Conservation (phyloP, 306 rosid genomes). For the Casuarina glauca region DNA sequence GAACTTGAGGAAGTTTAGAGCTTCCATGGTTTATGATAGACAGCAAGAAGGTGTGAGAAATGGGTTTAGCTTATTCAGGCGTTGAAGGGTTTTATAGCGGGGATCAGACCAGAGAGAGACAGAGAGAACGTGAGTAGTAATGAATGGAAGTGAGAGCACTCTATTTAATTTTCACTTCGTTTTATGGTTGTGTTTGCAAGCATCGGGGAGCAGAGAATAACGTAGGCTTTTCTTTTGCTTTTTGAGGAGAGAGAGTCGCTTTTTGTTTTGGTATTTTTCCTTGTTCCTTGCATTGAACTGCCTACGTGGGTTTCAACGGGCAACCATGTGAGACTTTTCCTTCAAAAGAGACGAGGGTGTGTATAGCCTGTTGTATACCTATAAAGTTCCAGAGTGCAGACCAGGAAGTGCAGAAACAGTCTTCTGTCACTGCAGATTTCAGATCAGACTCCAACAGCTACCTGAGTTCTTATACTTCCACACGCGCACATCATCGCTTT, state of each 20-base stretch:
- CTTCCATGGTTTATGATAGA: constrained; percentile 49
- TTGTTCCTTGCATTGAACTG: constrained; percentile 13
- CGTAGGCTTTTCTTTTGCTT: constrained; percentile 45
- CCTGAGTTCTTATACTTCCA: constrained; percentile 6
- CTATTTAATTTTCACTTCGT: constrained; percentile 50
- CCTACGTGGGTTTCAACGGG: constrained; percentile 20
- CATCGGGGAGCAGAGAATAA: constrained; percentile 38
- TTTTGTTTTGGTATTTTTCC: constrained; percentile 13
- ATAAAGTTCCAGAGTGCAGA: constrained; percentile 8
- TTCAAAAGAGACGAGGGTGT: neutral
- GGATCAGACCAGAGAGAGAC: constrained; percentile 11
- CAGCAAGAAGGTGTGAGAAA: neutral
- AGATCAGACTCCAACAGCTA: neutral
- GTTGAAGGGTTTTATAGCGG: constrained; percentile 29
- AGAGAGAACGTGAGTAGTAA: constrained; percentile 30
- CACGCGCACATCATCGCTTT: constrained; percentile 1
- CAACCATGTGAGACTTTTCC: constrained; percentile 15
- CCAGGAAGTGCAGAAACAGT: neutral
- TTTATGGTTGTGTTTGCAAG: constrained; percentile 40
- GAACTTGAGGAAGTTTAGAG: constrained; percentile 68
- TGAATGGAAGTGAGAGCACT: constrained; percentile 30
- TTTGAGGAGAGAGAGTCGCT: constrained; percentile 17
- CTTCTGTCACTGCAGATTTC: constrained; percentile 2
- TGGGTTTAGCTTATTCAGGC: constrained; percentile 4
- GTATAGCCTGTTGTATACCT: neutral